Evolutionary conservation across 768 basidiomycete species (phyloP), one percentile per base, ranked within the genome.

Genomic region (Pleurotus djamor): DNA sequence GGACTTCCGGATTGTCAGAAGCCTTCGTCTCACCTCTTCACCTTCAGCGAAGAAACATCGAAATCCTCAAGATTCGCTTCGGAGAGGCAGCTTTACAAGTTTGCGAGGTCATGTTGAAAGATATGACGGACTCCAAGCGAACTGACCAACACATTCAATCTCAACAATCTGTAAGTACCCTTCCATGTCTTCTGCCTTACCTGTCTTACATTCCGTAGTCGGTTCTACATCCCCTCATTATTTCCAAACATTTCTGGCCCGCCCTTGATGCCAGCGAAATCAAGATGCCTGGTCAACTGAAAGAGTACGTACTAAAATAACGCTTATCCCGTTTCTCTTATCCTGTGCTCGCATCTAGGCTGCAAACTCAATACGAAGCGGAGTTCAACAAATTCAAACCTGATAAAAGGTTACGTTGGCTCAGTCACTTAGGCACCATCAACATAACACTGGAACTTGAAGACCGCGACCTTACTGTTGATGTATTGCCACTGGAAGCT

Each of bases 91-190:
- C 94, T 2, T 73, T 99, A 58, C 94, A 97, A 70, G 91, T 94
- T 4, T 98, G 96, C 77, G 96, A 98, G 69, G 95, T 99, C 57
- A 98, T 99, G 97, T 76, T 98, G 68, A 92, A 88, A 68, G 97
- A 99, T 70, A 91, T 98, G 86, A 90, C 93, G 3, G 95, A 98
- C 71, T 97, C 96, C 43, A 89, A 87, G 66, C 84, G 94, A 36
- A 91, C 89, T 51, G 92, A 98, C 69, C 84, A 85, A n/a, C 89
- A 91, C 69, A 84, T 98, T 1, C 93, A 96, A 64, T 80, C 86
- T 0, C 86, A 91, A 67, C 80, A 80, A 52, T 60, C 76, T 50
- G 93, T 94, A 65, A 64, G 87, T 67, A 37, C 12, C 6, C 10
- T 43, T 52, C 48, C 32, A 58, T 12, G 13, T 35, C 47, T 10